Conservation (phyloP, 31 red algal species). For the Endocladia muricata region DNA sequence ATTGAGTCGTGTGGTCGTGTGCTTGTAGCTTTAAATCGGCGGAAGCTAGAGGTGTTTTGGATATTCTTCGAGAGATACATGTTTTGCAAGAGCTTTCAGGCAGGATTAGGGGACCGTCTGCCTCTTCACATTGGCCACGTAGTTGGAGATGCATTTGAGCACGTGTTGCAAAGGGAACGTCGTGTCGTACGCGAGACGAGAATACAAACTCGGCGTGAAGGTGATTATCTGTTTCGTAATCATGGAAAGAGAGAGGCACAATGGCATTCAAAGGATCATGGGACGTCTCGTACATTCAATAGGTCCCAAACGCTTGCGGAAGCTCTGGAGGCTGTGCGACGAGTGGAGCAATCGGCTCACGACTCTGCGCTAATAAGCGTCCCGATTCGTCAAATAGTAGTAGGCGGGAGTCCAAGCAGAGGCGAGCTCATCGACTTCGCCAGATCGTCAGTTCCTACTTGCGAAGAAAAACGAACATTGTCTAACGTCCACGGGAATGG, state of each 20-base stretch:
- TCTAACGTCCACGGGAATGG: neutral
- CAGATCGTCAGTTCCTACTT: too few species aligned
- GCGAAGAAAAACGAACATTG: too few species aligned
- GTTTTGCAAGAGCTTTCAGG: conserved; percentile 72
- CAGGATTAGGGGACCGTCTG: conserved; percentile 62
- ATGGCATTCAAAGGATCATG: neutral
- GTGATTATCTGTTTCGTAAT: neutral
- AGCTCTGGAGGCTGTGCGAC: conserved; percentile 40
- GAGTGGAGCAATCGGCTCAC: conserved; percentile 20
- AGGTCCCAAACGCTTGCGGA: conserved; percentile 26
- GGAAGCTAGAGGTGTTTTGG: conserved; percentile 69
- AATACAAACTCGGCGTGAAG: neutral
- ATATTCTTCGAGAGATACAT: conserved; percentile 70
- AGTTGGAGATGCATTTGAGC: conserved; percentile 65
- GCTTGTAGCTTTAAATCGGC: conserved; percentile 39
- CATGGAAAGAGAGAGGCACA: neutral
- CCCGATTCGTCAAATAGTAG: conserved; percentile 12
- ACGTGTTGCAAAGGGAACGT: neutral
- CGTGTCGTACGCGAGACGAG: conserved; percentile 6
- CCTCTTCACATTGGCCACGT: conserved; percentile 72
- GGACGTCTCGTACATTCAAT: neutral
- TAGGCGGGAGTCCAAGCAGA: neutral
- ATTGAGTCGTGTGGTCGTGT: conserved; percentile 65
- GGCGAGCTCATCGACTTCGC: neutral
- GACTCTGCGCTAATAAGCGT: conserved; percentile 31